Evolutionary conservation across 306 rosid genomes (phyloP), one percentile per base, ranked within the genome.

Genomic region (Dalbergia cultrata): DNA sequence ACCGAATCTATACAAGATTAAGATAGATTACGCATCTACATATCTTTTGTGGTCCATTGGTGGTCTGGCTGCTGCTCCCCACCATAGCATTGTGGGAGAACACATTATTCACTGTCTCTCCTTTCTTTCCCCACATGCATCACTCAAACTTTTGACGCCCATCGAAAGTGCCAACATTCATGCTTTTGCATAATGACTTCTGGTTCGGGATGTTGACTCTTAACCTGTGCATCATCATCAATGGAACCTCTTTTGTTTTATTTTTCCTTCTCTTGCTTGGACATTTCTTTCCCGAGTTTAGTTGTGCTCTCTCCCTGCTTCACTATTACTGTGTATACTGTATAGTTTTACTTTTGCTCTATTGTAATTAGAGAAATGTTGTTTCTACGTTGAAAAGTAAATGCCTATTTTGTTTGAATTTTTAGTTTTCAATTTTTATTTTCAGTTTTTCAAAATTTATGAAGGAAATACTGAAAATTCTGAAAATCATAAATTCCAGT

Each of bases 61-160:
- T 79, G 80, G 81, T 84, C 87, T 84, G 84, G 74, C 81, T 84
- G 84, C 75, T 75, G 84, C 70, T 79, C 84, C 84, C 84, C 84
- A 74, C 83, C 44, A 58, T 67, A 44, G n/a, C 53, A 75, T 34
- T 74, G 85, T 68, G 81, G 77, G 72, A 54, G 33, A 81, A 50
- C 61, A 61, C 72, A 82, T 71, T 13, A 77, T 82, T 56, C 69
- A 70, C 69, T 50, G 21, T 52, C 14, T 31, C 13, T 19, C 56
- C 26, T 41, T 63, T 74, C 49, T 54, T 67, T 81, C 81, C 16
- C 56, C 10, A 13, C 53, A 69, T 69, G 34, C 85, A 82, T 76
- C 74, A 70, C 68, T 61, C 18, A 2, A 12, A 76, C 73, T 76
- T 82, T 82, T 82, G 85, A 82, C 81, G 64, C 22, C 44, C 68